Evolutionary conservation across 2,329 filamentous ascomycete species (phyloP).

Genomic region (Basipetospora chlamydospora): DNA sequence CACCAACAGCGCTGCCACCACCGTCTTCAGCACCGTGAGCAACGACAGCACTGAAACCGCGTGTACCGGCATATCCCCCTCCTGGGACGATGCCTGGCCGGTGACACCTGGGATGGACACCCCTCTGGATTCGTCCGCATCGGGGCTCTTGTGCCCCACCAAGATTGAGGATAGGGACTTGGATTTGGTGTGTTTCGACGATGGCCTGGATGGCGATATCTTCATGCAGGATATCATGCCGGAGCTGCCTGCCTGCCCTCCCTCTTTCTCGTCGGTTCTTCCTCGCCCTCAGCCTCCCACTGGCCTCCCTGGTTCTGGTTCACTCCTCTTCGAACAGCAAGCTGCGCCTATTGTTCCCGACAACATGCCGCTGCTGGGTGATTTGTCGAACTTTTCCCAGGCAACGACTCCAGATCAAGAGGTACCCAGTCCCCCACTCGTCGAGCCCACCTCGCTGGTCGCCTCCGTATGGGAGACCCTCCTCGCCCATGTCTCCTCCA

Average conservation of each 20-base stretch:
- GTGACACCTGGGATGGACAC: slow-evolving; percentile 26
- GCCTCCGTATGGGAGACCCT: slow-evolving; percentile 29
- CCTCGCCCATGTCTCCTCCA: slow-evolving; percentile 28
- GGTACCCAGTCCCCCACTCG: not conserved
- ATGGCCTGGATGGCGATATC: slow-evolving; percentile 2
- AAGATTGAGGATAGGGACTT: not conserved
- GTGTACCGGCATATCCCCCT: slow-evolving; percentile 5
- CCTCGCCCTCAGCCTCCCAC: no score
- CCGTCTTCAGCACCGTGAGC: slow-evolving; percentile 21
- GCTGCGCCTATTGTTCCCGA: no score
- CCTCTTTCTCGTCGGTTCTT: not conserved
- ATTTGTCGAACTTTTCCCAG: no score
- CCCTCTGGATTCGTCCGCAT: slow-evolving; percentile 29
- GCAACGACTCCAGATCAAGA: not conserved
- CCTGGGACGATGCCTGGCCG: slow-evolving; percentile 24
- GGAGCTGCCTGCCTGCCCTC: slow-evolving; percentile 1
- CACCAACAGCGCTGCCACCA: slow-evolving; percentile 23
- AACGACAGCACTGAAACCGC: slow-evolving; percentile 29
- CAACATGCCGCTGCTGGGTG: no score
- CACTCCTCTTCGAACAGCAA: no score
- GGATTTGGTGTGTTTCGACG: slow-evolving; percentile 7
- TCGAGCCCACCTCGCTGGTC: slow-evolving; percentile 19
- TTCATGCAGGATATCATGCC: not conserved
- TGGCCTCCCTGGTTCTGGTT: no score
- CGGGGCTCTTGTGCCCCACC: slow-evolving; percentile 20